Evolutionary conservation across 768 basidiomycete genomes (phyloP).

Genomic region (Amyloporia xantha): DNA sequence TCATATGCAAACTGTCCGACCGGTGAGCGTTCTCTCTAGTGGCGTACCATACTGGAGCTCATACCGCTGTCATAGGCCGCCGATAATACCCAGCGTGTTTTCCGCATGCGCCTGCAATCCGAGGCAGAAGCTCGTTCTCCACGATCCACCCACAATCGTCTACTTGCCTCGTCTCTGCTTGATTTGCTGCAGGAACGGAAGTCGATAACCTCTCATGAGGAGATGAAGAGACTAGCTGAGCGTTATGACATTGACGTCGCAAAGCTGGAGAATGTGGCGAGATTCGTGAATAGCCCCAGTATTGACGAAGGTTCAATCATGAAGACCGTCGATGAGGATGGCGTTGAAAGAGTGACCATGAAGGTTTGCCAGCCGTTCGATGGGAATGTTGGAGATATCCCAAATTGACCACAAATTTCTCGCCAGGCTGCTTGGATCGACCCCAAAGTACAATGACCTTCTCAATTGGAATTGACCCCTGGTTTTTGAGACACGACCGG

Average conservation of each 20-base stretch:
- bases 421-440: too few species aligned
- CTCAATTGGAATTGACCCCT: too few species aligned
- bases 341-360: conserved; percentile 46
- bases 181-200: conserved; percentile 64
- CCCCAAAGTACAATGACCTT: too few species aligned
- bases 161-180: conserved; percentile 46
- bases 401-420: too few species aligned
- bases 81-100: conserved; percentile 36
- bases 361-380: conserved; percentile 40
- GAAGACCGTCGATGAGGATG: conserved; percentile 42
- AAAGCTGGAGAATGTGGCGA: conserved; percentile 45
- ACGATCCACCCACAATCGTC: conserved; percentile 40
- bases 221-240: conserved; percentile 44
- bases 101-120: conserved; percentile 46
- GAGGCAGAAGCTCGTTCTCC: conserved; percentile 46
- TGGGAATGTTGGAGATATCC: too few species aligned
- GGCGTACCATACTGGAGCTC: background rate
- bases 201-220: conserved; percentile 29
- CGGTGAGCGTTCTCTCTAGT: conserved; percentile 29
- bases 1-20: conserved; percentile 42
- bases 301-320: conserved; percentile 40
- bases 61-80: conserved; percentile 14
- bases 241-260: conserved; percentile 49
- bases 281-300: conserved; percentile 60
- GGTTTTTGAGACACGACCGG: too few species aligned